Evolutionary conservation across 768 basidiomycete genomes (phyloP).

Genomic region (Rhodosporidiobolus sp.): DNA sequence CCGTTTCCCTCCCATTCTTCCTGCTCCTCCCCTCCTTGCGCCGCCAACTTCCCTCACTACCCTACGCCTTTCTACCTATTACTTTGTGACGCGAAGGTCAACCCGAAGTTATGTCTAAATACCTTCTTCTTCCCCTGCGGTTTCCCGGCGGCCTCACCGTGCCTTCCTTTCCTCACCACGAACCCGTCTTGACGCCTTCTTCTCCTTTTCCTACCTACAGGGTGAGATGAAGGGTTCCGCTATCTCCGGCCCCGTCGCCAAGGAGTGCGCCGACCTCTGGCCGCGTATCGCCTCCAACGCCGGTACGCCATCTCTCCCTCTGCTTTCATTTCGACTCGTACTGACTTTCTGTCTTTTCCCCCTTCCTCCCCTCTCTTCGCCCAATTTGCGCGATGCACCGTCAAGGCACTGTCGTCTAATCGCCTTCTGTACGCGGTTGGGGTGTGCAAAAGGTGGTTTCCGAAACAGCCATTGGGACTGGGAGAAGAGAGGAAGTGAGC

Average conservation of each 20-base stretch:
- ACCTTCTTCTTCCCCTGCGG: neutral
- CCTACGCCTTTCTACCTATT: neutral
- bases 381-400: too few relatives aligned
- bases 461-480: too few relatives aligned
- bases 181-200: neutral
- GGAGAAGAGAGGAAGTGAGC: too few relatives aligned
- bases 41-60: neutral
- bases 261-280: conserved; percentile 68
- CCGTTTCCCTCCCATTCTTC: neutral
- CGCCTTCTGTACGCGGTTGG: neutral
- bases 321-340: too few relatives aligned
- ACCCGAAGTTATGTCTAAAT: neutral
- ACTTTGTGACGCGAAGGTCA: neutral
- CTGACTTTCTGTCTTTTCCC: too few relatives aligned
- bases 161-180: too few relatives aligned
- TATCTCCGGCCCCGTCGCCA: conserved; percentile 94
- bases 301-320: too few relatives aligned
- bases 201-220: conserved; percentile 66
- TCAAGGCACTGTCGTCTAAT: conserved; percentile 89
- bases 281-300: conserved; percentile 99
- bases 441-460: too few relatives aligned
- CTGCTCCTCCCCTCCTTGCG: neutral
- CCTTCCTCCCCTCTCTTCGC: too few relatives aligned
- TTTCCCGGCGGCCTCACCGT: neutral
- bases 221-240: conserved; percentile 99